phyloP scores from a whole-genome alignment of 1,139 yeast species.

The Candida buenavistaensis region DNA sequence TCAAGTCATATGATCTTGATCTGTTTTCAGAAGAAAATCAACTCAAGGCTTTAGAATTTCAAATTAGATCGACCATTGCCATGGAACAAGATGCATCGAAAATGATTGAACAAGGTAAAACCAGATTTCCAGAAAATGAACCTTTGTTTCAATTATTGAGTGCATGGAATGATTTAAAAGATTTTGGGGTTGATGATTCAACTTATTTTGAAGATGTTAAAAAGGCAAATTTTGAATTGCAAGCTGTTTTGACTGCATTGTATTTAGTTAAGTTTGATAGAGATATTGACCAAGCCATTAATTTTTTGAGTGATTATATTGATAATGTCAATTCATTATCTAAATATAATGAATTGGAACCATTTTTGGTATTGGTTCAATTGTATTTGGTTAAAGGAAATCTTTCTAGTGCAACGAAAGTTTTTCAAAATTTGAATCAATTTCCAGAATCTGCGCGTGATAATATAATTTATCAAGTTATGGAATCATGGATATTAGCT shows the following conservation, averaged over 20 bases:
- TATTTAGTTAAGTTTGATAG: conserved; percentile 42
- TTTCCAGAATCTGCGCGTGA: conserved; percentile 58
- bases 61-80: conserved; percentile 44
- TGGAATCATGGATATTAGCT: conserved; percentile 66
- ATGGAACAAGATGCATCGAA: conserved; percentile 40
- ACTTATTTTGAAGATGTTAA: conserved; percentile 41
- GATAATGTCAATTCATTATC: conserved; percentile 17
- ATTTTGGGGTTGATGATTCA: conserved; percentile 42
- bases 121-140: conserved; percentile 38
- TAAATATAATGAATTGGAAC: conserved; percentile 40
- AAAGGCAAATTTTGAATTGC: conserved; percentile 34
- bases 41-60: conserved; percentile 41
- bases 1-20: conserved; percentile 30
- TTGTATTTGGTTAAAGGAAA: conserved; percentile 43
- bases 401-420: conserved; percentile 35
- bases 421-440: conserved; percentile 34
- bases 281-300: conserved; percentile 42
- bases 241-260: conserved; percentile 44
- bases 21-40: conserved; percentile 39
- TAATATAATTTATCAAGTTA: conserved; percentile 62
- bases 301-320: conserved; percentile 27
- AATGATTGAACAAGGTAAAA: conserved; percentile 39
- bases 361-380: conserved; percentile 44
- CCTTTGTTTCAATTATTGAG: conserved; percentile 38
- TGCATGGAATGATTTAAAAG: conserved; percentile 45